Percentiles rank a stretch among this genome's conserved stretches.
phyloP scores from a whole-genome alignment of 352 stramenopile genomes.

The Phytophthora brassicae region DNA sequence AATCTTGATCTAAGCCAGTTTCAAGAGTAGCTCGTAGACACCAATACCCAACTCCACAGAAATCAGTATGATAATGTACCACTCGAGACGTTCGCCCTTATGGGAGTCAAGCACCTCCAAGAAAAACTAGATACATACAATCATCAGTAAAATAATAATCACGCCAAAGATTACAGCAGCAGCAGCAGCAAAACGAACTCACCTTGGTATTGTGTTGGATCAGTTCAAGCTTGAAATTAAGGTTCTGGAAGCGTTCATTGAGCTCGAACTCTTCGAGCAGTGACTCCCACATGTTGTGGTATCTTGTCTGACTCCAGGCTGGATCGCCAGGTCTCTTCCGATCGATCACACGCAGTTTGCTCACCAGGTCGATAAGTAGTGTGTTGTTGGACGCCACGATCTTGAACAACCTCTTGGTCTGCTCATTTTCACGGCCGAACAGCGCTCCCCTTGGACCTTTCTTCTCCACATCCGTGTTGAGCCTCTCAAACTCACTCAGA shows the following conservation, averaged over 20 bases:
- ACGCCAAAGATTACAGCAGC: too few species aligned
- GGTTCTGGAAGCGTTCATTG: slow-evolving; percentile 93
- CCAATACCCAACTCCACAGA: slow-evolving; percentile 93
- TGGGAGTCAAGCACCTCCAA: slow-evolving; percentile 96
- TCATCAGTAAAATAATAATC: slow-evolving; percentile 6
- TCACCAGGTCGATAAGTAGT: slow-evolving; percentile 96
- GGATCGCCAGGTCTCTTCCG: slow-evolving; percentile 90
- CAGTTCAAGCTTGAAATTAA: slow-evolving; percentile 97
- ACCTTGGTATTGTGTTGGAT: slow-evolving; percentile 98
- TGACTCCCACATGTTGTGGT: slow-evolving; percentile 92
- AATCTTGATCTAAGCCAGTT: slow-evolving; percentile 49
- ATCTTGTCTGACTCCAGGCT: slow-evolving; percentile 95
- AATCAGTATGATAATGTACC: slow-evolving; percentile 98
- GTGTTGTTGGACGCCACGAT: slow-evolving; percentile 96
- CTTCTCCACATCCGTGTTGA: slow-evolving; percentile 89
- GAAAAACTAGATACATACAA: slow-evolving; percentile 87
- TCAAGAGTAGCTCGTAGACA: slow-evolving; percentile 79
- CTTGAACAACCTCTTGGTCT: slow-evolving; percentile 82
- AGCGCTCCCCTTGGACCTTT: slow-evolving; percentile 71
- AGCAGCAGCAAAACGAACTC: slow-evolving; percentile 14
- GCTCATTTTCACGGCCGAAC: slow-evolving; percentile 75
- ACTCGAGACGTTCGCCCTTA: slow-evolving; percentile 94
- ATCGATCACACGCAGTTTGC: slow-evolving; percentile 96
- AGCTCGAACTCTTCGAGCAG: slow-evolving; percentile 93
- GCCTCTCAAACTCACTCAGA: slow-evolving; percentile 92